A percentile compares a stretch with the other conserved stretches of the same genome.
Conservation (phyloP, 305 asterid species). For the Fraxinus velutina region DNA sequence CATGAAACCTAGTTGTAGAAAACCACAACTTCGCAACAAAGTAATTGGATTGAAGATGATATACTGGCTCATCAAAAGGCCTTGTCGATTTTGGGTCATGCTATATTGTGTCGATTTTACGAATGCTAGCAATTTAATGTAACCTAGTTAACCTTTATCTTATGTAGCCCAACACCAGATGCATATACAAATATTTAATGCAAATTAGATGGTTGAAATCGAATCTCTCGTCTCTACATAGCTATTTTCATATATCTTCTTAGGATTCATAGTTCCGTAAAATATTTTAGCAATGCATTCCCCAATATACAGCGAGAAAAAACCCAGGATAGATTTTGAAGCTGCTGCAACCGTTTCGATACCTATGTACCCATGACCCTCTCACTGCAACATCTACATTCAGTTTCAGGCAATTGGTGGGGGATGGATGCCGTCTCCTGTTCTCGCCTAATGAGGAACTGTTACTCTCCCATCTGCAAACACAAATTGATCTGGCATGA, state of each 20-base stretch:
- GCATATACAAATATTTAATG: not conserved
- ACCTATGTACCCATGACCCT: not conserved
- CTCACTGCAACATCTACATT: not conserved
- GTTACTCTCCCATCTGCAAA: not conserved
- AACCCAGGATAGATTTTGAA: not conserved
- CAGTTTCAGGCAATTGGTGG: not conserved
- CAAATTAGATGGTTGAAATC: not conserved
- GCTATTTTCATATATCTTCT: not conserved
- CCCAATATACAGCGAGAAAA: not conserved
- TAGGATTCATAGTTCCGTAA: too few relatives aligned
- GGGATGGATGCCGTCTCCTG: not conserved
- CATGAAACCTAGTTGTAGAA: conserved; percentile 22
- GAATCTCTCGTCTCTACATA: too few relatives aligned
- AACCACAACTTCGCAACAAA: conserved; percentile 19
- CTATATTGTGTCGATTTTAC: not conserved
- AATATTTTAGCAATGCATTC: not conserved
- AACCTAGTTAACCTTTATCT: not conserved
- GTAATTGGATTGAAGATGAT: conserved; percentile 20
- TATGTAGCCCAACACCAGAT: not conserved
- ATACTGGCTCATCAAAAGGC: not conserved
- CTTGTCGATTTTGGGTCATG: not conserved
- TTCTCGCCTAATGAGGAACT: not conserved
- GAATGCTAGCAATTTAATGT: not conserved
- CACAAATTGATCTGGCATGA: not conserved
- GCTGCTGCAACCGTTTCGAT: not conserved